Percentiles rank a stretch among this genome's conserved stretches.
These are phyloP conservation scores for Jimgerdemannia flammicorona DNA, from an alignment of 192 early-diverging fungal genomes.

Conservation along the genomic window DNA sequence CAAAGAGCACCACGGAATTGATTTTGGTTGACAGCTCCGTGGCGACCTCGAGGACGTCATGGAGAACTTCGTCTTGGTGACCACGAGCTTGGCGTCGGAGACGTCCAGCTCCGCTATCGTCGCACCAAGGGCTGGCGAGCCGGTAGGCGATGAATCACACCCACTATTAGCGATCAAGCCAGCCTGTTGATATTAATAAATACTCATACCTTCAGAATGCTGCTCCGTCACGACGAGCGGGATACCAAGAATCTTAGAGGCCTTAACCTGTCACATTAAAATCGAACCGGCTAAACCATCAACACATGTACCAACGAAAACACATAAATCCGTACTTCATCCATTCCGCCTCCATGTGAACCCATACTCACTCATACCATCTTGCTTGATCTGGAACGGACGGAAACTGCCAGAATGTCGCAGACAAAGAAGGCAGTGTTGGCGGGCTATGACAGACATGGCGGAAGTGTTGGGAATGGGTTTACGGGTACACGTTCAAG, in stretches of 20 bases:
- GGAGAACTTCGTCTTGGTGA: conserved; percentile 84
- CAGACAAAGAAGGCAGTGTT: conserved; percentile 87
- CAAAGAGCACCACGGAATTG: conserved; percentile 80
- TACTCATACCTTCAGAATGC: conserved; percentile 53
- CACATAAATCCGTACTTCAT: neutral
- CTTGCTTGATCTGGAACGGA: conserved; percentile 81
- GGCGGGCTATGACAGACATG: neutral
- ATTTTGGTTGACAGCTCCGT: conserved; percentile 43
- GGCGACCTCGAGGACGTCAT: conserved; percentile 71
- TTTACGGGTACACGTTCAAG: too few relatives aligned
- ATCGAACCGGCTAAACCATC: neutral
- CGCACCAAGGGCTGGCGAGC: conserved; percentile 57
- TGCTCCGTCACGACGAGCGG: conserved; percentile 94
- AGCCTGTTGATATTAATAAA: too few relatives aligned
- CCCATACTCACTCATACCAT: conserved; percentile 49
- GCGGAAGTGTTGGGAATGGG: too few relatives aligned
- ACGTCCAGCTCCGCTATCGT: conserved; percentile 83
- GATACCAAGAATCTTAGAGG: conserved; percentile 69
- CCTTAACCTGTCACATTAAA: conserved; percentile 48
- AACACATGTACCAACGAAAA: neutral
- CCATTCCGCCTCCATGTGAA: neutral
- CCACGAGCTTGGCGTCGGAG: conserved; percentile 48
- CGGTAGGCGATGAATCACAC: neutral
- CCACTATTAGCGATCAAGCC: neutral
- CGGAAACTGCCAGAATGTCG: conserved; percentile 86